Evolutionary conservation across 495 filamentous ascomycete species (phyloP).

Genomic region (Gamarada debralockiae): DNA sequence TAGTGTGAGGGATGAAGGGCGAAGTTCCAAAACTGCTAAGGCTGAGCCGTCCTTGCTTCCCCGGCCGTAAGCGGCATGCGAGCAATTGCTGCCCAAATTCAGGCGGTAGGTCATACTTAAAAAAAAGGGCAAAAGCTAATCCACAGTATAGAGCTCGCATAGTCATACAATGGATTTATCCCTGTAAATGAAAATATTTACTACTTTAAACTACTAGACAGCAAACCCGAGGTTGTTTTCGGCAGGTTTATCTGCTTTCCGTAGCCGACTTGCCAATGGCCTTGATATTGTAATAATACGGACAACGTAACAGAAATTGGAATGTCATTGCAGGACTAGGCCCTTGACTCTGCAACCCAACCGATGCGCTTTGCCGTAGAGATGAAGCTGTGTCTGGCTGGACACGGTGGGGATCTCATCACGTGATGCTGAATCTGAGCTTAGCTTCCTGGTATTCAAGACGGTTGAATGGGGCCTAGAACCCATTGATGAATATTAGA

Average conservation of each 20-base stretch:
- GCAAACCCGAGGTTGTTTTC: not conserved
- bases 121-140: no score
- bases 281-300: not conserved
- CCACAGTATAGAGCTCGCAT: not conserved
- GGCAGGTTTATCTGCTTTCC: not conserved
- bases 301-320: constrained; percentile 15
- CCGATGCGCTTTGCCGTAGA: constrained; percentile 30
- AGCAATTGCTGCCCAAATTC: no score
- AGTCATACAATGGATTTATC: not conserved
- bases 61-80: no score
- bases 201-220: not conserved
- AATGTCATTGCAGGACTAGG: constrained; percentile 35
- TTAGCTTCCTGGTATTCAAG: no score
- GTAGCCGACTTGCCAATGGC: not conserved
- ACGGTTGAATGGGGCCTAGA: no score
- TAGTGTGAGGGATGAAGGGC: not conserved
- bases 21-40: not conserved
- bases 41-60: not conserved
- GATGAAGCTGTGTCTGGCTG: constrained; percentile 6
- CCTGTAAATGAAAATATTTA: not conserved
- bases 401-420: no score
- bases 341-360: constrained; percentile 38
- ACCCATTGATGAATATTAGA: no score
- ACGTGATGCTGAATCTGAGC: no score
- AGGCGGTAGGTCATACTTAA: no score